phyloP scores from a whole-genome alignment of 202 grass and related monocot genomes.

The Hordeum pubiflorum region DNA sequence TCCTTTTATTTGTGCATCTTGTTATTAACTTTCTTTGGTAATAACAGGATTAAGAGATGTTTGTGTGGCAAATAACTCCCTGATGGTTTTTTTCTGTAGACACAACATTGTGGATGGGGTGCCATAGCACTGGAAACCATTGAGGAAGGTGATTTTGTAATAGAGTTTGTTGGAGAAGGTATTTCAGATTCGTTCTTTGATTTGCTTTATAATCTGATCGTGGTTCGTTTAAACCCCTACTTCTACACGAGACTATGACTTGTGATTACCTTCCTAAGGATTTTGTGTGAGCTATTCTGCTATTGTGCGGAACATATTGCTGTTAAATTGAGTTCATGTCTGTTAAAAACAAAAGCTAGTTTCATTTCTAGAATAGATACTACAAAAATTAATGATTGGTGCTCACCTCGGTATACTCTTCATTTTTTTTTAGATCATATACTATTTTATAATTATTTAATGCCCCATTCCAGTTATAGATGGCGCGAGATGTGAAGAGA shows the following conservation, averaged over 20 bases:
- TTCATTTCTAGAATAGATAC: neutral
- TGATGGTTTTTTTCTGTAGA: constrained; percentile 37
- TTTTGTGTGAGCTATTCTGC: neutral
- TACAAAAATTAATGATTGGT: neutral
- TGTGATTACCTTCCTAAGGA: neutral
- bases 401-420: neutral
- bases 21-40: neutral
- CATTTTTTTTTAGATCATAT: neutral
- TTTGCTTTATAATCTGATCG: neutral
- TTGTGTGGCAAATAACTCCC: neutral
- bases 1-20: neutral
- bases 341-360: neutral
- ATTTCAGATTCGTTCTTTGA: constrained; percentile 1
- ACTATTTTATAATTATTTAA: constrained; percentile 3
- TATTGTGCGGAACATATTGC: neutral
- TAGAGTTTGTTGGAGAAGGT: constrained; percentile 99
- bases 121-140: constrained; percentile 53
- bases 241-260: neutral
- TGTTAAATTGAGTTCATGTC: neutral
- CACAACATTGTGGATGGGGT: constrained; percentile 78
- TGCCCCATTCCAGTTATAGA: constrained; percentile 58
- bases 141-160: constrained; percentile 80
- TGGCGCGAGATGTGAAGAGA: constrained; percentile 55
- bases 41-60: neutral
- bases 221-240: neutral